These are phyloP conservation scores for Chaetomiaceae sp. DNA, from an alignment of 2,329 filamentous ascomycete species.

Conservation along the genomic window DNA sequence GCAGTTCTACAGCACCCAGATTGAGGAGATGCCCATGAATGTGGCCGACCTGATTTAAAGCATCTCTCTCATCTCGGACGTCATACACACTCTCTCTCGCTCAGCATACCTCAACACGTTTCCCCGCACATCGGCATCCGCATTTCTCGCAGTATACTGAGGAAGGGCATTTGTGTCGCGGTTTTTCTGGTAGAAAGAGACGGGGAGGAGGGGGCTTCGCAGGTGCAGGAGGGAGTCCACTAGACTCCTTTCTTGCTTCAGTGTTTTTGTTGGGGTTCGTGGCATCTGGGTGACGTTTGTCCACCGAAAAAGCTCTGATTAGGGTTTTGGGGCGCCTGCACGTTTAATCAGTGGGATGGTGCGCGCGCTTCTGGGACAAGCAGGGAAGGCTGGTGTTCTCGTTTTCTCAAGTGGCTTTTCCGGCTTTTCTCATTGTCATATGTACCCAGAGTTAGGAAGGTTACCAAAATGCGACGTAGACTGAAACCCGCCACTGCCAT, in stretches of 20 bases:
- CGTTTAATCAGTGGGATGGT: conserved; percentile 23
- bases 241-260: conserved; percentile 15
- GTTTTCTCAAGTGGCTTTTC: conserved; percentile 19
- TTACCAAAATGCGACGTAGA: conserved; percentile 27
- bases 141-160: conserved; percentile 18
- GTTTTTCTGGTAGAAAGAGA: conserved; percentile 19
- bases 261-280: conserved; percentile 13
- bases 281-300: conserved; percentile 23
- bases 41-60: conserved; percentile 68
- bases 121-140: conserved; percentile 19
- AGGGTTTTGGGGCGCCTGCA: conserved; percentile 20
- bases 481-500: conserved; percentile 18
- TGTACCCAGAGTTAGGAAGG: conserved; percentile 25
- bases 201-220: conserved; percentile 14
- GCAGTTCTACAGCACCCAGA: conserved; percentile 99
- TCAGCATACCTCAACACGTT: conserved; percentile 20
- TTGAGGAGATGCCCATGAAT: conserved; percentile 99
- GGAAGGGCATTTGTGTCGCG: conserved; percentile 18
- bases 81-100: conserved; percentile 20
- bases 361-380: conserved; percentile 21
- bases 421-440: conserved; percentile 21
- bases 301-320: conserved; percentile 21
- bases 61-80: conserved; percentile 8
- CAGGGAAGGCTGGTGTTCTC: conserved; percentile 23
- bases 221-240: not conserved